Evolutionary conservation across 495 filamentous ascomycete species (phyloP), one percentile per base, ranked within the genome.

Genomic region (Aspergillus bertholletiae): DNA sequence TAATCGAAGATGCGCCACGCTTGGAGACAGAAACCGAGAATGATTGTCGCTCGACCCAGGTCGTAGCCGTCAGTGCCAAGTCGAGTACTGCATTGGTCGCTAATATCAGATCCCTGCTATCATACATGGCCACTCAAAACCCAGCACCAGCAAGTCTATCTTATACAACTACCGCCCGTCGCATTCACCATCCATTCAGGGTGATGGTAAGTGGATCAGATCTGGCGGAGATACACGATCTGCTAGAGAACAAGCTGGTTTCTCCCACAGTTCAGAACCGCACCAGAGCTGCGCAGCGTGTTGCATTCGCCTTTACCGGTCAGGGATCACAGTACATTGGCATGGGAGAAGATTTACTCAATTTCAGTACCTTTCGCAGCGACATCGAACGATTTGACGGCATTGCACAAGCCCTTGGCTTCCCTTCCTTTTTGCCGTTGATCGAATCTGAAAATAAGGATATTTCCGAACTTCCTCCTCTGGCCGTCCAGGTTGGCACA

Each of bases 151-250:
- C 62, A 59, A 69, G 63, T 15, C 18, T 92, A 2, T 84, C 89
- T 8, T 94, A 93, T 67, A 89, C 88, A 5, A 88, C 85, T 1
- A 92, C 89, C 9, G 89, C 90, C 39, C 80, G 89, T 53, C 85
- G 84, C n/a, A 82, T 86, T 13, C 89, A 92, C 56, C 85, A 91
- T 64, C 80, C 81, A 44, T 85, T 83, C 73, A 84, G 89, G 46
- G 78, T 87, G 55, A 78, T 78, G 26, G 77, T 88, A 9, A 67
- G 74, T 12, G 84, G 74, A 2, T 68, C 73, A 39, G 61, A 64
- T 15, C n/a, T 20, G 2, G 32, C 62, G n/a, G 30, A 46, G n/a
- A 43, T 53, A 15, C 21, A 35, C 3, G 22, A n/a, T 18, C 24
- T 46, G 2, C 18, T 54, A 8, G 21, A 53, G 13, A 7, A 17